Base-by-base conservation (phyloP, 1,284 basidiomycete genomes). In the Fomes fomentarius region DNA sequence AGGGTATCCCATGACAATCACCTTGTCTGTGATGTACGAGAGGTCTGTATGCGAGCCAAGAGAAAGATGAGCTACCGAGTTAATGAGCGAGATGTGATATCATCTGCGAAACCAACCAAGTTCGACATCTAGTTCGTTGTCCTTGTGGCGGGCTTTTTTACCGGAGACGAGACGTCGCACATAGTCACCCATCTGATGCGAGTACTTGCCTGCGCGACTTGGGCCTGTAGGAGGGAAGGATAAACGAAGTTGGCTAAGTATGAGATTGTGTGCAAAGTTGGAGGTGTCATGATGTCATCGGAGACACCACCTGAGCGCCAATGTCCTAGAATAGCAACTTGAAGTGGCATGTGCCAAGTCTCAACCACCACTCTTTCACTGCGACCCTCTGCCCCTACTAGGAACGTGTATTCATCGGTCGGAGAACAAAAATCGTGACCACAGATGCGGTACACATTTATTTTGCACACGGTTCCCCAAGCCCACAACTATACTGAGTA, bases 1-100 rank as follows among this genome's bases (percentile, higher is more conserved):
- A 0, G 94, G 94, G 68, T 90, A 95, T n/a, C 93, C 89, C 89
- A 89, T 94, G 61, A 95, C 89, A 57, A 95, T 88, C 58, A 96
- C 77, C 31, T 83, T 76, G 64, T 89, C 84, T 0, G 89, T 92
- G n/a, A 95, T 81, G 72, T 94, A 94, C 41, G 87, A 87, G 8
- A 95, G 76, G 69, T 96, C 93, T 83, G n/a, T 19, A 24, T 11
- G 22, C 21, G 56, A 26, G 21, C 11, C 21, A 19, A 52, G 2
- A 11, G 11, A 12, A 17, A 40, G 21, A 3, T 24, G 11, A 24
- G 19, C n/a, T 38, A 6, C 15, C 10, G 5, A 38, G 17, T 19
- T 21, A 22, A 24, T 17, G 11, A 14, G 38, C 1, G 11, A 5
- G 38, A 40, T 5, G 6, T 11, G 4, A 25, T 7, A 12, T 12